A percentile compares a stretch with the other conserved stretches of the same genome.
Conservation (phyloP, 1,284 basidiomycete genomes). For the Cutaneotrichosporon cutaneum region DNA sequence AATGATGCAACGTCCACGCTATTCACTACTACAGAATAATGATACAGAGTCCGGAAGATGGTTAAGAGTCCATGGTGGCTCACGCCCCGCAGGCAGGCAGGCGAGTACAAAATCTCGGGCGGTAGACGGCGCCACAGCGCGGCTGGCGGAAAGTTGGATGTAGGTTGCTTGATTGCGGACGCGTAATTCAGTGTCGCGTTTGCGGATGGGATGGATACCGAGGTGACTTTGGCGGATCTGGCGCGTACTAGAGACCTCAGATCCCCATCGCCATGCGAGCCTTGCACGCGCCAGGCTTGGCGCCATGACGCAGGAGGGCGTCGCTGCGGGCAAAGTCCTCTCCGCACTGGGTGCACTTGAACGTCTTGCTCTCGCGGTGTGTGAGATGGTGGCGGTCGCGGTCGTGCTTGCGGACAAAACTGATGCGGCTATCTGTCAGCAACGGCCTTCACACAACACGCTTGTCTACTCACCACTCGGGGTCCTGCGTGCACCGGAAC, state of each 20-base stretch:
- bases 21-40: background rate
- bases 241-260: background rate
- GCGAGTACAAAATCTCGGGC: background rate
- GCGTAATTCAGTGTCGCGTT: background rate
- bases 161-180: background rate
- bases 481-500: slow-evolving; percentile 25
- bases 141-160: background rate
- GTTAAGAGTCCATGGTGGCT: background rate
- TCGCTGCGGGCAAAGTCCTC: slow-evolving; percentile 29
- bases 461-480: slow-evolving; percentile 19
- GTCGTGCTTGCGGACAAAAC: slow-evolving; percentile 29
- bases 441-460: background rate
- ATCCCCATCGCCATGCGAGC: slow-evolving; percentile 14
- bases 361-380: slow-evolving; percentile 26
- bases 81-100: background rate
- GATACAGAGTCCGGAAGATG: background rate
- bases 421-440: slow-evolving; percentile 13
- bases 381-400: slow-evolving; percentile 26
- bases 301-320: slow-evolving; percentile 25
- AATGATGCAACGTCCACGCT: background rate
- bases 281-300: slow-evolving; percentile 28
- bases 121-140: too few species aligned
- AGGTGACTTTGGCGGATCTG: background rate
- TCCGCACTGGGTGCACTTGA: slow-evolving; percentile 23
- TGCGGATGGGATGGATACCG: background rate